Evolutionary conservation across 257 asterid species (phyloP), one percentile per base, ranked within the genome.

Genomic region (Ilex asprella): DNA sequence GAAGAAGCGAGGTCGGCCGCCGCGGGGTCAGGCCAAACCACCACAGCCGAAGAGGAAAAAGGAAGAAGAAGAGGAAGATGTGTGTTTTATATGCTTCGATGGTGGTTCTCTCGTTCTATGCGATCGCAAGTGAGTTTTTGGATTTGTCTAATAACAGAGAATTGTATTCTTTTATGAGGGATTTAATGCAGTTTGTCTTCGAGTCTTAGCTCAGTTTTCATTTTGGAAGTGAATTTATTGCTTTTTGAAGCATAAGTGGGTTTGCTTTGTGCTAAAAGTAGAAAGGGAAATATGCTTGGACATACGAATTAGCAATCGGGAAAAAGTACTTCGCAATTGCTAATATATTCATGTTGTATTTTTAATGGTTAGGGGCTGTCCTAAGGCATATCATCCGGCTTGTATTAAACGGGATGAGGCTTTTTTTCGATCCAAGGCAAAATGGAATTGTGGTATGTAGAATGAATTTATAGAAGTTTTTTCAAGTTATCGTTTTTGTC

Each of bases 311-410:
- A 21, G 27, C 27, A 21, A 1, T 21, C 27, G 27, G 27, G 52
- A 10, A 14, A 10, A 10, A 46, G 13, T 46, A 2, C 10, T 46
- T 46, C 10, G 13, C 13, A 10, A 46, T 6, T 41, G 52, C 52
- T 46, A 46, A 46, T 10, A 2, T 14, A 14, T 11, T 62, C 35
- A 58, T 15, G 58, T 58, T 61, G 10, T 66, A 53, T 70, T 70
- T 55, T 59, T 58, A 59, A 63, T 79, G 72, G 50, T 49, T 59
- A 93, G 99, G 96, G 97, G 95, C 8, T 93, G 99, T 65, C 97
- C 99, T 0, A 93, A 93, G 83, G 99, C 97, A 10, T 93, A 93
- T 64, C 99, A 93, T 68, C 88, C 96, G 12, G 84, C 94, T 10
- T 93, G 99, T 69, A 82, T 93, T 58, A 93, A 93, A 84, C 82